Evolutionary conservation across 106 monocot genomes (phyloP), one percentile per base, ranked within the genome.

Genomic region (Dioscorea alata): DNA sequence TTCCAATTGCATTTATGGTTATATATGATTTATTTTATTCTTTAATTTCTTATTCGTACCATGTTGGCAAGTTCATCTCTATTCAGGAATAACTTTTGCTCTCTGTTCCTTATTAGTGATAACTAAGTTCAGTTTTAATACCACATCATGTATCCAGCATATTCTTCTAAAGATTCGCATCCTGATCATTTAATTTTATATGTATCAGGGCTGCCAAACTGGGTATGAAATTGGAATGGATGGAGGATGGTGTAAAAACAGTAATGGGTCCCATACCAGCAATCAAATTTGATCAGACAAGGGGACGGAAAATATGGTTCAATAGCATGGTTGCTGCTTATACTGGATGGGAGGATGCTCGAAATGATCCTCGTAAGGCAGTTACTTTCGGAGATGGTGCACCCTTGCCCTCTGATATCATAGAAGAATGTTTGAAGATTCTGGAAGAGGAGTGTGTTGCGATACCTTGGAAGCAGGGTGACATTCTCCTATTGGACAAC

Each of bases 261-360:
- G 79, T 84, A 66, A 89, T 89, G 79, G 96, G 96, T 0, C 96
- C 92, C 13, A 81, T 83, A 24, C 81, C 82, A 6, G 92, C 84
- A 7, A 59, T 89, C 20, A 97, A 80, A 63, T 63, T 72, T 8
- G 92, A 92, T 35, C 62, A 84, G 60, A 74, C 59, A 10, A 81
- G 89, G 17, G 80, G 71, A 33, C 63, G 82, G 28, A 97, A 86
- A 64, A 81, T 92, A 73, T 97, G 96, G 96, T 87, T 89, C 33
- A 97, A 97, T 67, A 85, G 86, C 79, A 78, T 97, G 92, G 84
- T 97, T 2, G 83, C 89, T 23, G 82, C 88, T 56, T 92, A 86
- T 70, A 88, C 88, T 12, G 89, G 86, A 2, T 92, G 96, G 92
- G 80, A 84, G 48, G 84, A 92, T 68, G 67, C 71, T 18, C 81